Evolutionary conservation across 805 yeast genomes (phyloP).

Genomic region (Kuraishia cidri): DNA sequence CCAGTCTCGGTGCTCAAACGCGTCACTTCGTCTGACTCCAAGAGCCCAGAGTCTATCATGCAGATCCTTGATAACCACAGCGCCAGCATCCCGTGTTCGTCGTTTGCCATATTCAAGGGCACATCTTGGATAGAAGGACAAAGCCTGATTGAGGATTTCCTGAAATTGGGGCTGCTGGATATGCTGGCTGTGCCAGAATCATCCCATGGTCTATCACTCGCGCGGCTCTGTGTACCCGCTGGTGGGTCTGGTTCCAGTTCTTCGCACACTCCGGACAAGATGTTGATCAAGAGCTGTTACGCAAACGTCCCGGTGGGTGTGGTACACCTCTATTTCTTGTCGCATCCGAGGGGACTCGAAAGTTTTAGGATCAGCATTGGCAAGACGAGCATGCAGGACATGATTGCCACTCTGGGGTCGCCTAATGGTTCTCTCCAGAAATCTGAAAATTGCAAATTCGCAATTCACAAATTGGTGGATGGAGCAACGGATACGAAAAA

Average conservation of each 20-base stretch:
- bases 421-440: constrained; percentile 45
- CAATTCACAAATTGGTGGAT: constrained; percentile 24
- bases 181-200: background rate
- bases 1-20: constrained; percentile 8
- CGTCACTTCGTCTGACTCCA: constrained; percentile 1
- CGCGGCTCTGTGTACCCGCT: background rate
- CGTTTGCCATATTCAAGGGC: constrained; percentile 30
- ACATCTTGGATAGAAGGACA: constrained; percentile 21
- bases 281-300: background rate
- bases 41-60: constrained; percentile 11
- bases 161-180: no score
- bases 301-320: background rate
- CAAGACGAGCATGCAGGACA: constrained; percentile 37
- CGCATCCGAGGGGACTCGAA: constrained; percentile 13
- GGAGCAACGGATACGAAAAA: constrained; percentile 6
- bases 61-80: constrained; percentile 13
- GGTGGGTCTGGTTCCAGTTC: background rate
- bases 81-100: constrained; percentile 24
- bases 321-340: constrained; percentile 13
- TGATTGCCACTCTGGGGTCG: constrained; percentile 39
- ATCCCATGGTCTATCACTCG: background rate
- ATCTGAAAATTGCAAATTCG: constrained; percentile 26
- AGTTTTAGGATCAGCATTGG: constrained; percentile 23
- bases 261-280: background rate
- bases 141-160: constrained; percentile 1